phyloP scores from a whole-genome alignment of 345 rosid species.

The Boechera stricta region DNA sequence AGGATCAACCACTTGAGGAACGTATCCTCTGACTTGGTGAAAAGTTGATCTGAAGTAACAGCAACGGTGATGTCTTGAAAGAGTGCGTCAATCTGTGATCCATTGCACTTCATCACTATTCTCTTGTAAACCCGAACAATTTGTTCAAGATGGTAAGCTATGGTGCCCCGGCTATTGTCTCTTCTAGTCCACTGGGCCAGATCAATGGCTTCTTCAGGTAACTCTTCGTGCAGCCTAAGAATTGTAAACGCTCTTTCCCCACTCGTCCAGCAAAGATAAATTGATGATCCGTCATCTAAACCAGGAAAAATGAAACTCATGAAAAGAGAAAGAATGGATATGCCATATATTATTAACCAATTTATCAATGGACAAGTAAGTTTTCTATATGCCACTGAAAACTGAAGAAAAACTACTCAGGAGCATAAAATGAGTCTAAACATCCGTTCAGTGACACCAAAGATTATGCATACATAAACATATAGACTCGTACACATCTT shows the following conservation, averaged over 20 bases:
- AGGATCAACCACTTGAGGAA: conserved; percentile 58
- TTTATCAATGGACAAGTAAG: neutral
- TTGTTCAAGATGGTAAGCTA: conserved; percentile 57
- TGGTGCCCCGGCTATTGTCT: conserved; percentile 44
- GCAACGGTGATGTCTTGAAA: conserved; percentile 59
- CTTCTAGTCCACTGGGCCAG: conserved; percentile 49
- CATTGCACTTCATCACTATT: conserved; percentile 60
- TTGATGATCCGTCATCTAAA: conserved; percentile 87
- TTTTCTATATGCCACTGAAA: conserved; percentile 1
- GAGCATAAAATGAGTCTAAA: conserved; percentile 6
- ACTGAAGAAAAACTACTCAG: conserved; percentile 2
- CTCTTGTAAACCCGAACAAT: conserved; percentile 59
- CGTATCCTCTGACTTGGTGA: conserved; percentile 63
- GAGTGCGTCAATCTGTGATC: conserved; percentile 58
- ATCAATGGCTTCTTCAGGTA: conserved; percentile 48
- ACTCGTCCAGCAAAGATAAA: conserved; percentile 80
- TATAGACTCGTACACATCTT: conserved; percentile 18
- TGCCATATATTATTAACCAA: neutral
- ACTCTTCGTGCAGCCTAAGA: conserved; percentile 69
- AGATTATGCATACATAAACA: conserved; percentile 9
- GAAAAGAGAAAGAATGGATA: conserved; percentile 7
- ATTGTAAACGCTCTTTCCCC: conserved; percentile 70
- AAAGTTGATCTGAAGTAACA: conserved; percentile 52
- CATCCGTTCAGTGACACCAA: conserved; percentile 6
- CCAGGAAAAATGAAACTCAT: conserved; percentile 28